A percentile compares a stretch with the other conserved stretches of the same genome.
Conservation (phyloP, 2,329 filamentous ascomycete species). For the Colletotrichum eleusines region DNA sequence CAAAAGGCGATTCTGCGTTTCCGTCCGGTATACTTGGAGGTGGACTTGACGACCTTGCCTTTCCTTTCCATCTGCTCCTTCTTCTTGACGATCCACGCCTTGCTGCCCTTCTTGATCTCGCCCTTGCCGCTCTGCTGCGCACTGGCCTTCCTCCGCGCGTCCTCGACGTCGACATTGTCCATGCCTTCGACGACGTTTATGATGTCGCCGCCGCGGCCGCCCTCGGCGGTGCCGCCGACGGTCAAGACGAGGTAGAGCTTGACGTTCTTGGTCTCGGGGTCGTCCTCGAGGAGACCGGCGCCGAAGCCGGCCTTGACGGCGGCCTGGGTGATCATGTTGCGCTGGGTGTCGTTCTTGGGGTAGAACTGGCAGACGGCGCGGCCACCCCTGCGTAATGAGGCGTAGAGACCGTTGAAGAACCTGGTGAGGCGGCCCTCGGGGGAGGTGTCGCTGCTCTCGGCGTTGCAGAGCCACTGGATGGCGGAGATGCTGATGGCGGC, state of each 20-base stretch:
- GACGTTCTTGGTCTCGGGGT: conserved; percentile 94
- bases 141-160: conserved; percentile 68
- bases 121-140: conserved; percentile 60
- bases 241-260: conserved; percentile 97
- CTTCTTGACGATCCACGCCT: conserved; percentile 85
- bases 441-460: conserved; percentile 86
- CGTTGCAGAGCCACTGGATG: conserved; percentile 99
- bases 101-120: conserved; percentile 82
- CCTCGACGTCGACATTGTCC: conserved; percentile 87
- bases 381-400: conserved; percentile 83
- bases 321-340: conserved; percentile 90
- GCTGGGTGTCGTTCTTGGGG: conserved; percentile 92
- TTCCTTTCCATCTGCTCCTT: conserved; percentile 95
- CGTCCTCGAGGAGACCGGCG: conserved; percentile 93
- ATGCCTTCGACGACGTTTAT: conserved; percentile 90
- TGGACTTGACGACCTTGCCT: conserved; percentile 92
- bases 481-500: conserved; percentile 95
- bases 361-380: conserved; percentile 98
- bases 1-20: conserved; percentile 87
- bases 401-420: conserved; percentile 95
- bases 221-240: conserved; percentile 73
- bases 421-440: conserved; percentile 81
- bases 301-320: conserved; percentile 96
- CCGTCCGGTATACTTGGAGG: conserved; percentile 92
- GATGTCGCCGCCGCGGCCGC: conserved; percentile 78